These are phyloP conservation scores for Cryptococcus floricola DNA, from an alignment of 1,284 basidiomycete genomes.

Conservation along the genomic window DNA sequence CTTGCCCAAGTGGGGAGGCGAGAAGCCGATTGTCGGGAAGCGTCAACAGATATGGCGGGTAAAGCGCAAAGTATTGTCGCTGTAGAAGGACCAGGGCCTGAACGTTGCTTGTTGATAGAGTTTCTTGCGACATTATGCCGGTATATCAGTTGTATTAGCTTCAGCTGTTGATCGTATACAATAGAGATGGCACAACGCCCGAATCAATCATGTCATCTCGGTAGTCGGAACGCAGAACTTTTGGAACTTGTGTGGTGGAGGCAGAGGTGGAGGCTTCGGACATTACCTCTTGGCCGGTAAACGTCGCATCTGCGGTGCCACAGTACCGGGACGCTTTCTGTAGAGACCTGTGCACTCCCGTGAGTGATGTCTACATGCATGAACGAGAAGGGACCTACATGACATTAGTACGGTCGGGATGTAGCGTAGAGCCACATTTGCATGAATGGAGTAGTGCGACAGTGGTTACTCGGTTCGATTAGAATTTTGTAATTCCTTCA, in stretches of 20 bases:
- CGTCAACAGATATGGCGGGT: constrained; percentile 36
- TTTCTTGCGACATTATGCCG: neutral
- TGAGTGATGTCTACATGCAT: neutral
- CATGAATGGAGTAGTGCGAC: constrained; percentile 5
- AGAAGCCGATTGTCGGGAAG: constrained; percentile 21
- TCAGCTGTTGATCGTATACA: neutral
- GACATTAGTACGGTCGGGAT: neutral
- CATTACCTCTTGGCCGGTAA: neutral
- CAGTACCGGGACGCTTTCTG: neutral
- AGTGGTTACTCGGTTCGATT: constrained; percentile 13
- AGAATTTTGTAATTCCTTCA: constrained; percentile 3
- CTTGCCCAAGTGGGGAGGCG: constrained; percentile 12
- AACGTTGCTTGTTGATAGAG: neutral
- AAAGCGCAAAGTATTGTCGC: constrained; percentile 40
- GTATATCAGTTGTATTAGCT: neutral
- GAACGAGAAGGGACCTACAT: neutral
- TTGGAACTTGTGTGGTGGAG: neutral
- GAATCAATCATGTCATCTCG: too few species aligned
- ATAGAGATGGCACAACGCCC: neutral
- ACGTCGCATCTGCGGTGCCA: neutral
- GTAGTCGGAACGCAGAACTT: too few species aligned
- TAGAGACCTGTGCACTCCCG: neutral
- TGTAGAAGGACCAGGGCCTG: constrained; percentile 17
- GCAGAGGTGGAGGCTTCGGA: neutral
- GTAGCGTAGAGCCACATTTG: constrained; percentile 4